Evolutionary conservation across 768 basidiomycete species (phyloP).

Genomic region (Jaapia argillacea): DNA sequence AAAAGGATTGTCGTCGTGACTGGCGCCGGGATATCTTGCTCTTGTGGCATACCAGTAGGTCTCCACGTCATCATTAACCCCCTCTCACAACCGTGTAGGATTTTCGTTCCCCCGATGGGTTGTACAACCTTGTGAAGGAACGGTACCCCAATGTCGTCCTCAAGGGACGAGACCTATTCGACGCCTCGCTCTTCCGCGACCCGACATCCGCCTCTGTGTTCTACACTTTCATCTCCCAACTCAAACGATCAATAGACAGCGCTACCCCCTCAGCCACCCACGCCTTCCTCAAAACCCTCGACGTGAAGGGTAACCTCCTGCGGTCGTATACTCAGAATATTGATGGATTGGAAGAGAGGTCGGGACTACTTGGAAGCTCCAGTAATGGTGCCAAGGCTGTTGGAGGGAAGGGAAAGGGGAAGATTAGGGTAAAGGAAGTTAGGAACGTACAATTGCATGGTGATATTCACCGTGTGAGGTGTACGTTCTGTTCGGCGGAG

Average conservation of each 20-base stretch:
- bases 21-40: slow-evolving; percentile 95
- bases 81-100: slow-evolving; percentile 50
- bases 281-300: slow-evolving; percentile 75
- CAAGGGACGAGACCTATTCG: slow-evolving; percentile 93
- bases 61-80: too few relatives aligned
- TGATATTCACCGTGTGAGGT: slow-evolving; percentile 94
- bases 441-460: slow-evolving; percentile 81
- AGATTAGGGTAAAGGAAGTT: slow-evolving; percentile 55
- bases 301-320: slow-evolving; percentile 73
- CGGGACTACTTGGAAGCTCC: slow-evolving; percentile 52
- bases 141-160: slow-evolving; percentile 75
- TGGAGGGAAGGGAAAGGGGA: slow-evolving; percentile 45
- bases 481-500: slow-evolving; percentile 52
- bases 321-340: slow-evolving; percentile 98
- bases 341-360: slow-evolving; percentile 81
- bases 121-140: slow-evolving; percentile 85
- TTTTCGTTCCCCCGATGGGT: slow-evolving; percentile 89
- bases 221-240: slow-evolving; percentile 89
- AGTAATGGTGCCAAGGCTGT: slow-evolving; percentile 30
- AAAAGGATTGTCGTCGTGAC: slow-evolving; percentile 86
- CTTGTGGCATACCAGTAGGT: slow-evolving; percentile 90
- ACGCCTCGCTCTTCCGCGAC: slow-evolving; percentile 87
- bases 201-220: slow-evolving; percentile 80
- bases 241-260: slow-evolving; percentile 72
- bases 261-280: slow-evolving; percentile 85